Conservation (phyloP, 2,329 filamentous ascomycete species). For the Xylariaceae sp. region DNA sequence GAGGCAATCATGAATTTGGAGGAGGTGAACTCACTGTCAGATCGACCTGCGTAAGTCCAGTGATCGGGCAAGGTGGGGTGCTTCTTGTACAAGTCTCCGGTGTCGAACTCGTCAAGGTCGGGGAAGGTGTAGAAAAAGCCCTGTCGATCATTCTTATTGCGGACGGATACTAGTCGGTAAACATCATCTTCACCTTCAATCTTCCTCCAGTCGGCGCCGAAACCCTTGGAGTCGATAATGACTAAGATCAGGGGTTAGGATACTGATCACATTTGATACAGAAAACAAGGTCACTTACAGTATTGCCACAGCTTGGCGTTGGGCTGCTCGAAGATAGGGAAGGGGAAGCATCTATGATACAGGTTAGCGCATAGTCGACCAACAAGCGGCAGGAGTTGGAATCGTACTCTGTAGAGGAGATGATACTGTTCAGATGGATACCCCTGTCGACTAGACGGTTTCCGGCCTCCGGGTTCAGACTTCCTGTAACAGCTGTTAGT, state of each 20-base stretch:
- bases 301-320: slow-evolving; percentile 39
- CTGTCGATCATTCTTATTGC: slow-evolving; percentile 32
- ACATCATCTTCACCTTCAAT: slow-evolving; percentile 31
- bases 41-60: slow-evolving; percentile 36
- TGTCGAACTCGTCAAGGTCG: slow-evolving; percentile 36
- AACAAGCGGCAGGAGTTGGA: not conserved
- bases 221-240: slow-evolving; percentile 36
- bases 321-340: slow-evolving; percentile 32
- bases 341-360: slow-evolving; percentile 32
- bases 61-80: slow-evolving; percentile 36
- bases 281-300: slow-evolving; percentile 19
- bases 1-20: not conserved
- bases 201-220: slow-evolving; percentile 40
- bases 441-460: slow-evolving; percentile 35
- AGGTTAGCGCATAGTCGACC: slow-evolving; percentile 11
- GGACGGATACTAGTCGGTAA: slow-evolving; percentile 37
- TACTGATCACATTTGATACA: not conserved
- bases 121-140: slow-evolving; percentile 31
- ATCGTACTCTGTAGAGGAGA: slow-evolving; percentile 40
- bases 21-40: slow-evolving; percentile 32
- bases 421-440: slow-evolving; percentile 34
- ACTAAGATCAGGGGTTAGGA: slow-evolving; percentile 22
- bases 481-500: slow-evolving; percentile 27
- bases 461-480: slow-evolving; percentile 35
- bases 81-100: slow-evolving; percentile 40